Percentiles rank a stretch among this genome's conserved stretches.
phyloP scores from a whole-genome alignment of 495 filamentous ascomycete genomes.

The Aspergillus cavernicola region DNA sequence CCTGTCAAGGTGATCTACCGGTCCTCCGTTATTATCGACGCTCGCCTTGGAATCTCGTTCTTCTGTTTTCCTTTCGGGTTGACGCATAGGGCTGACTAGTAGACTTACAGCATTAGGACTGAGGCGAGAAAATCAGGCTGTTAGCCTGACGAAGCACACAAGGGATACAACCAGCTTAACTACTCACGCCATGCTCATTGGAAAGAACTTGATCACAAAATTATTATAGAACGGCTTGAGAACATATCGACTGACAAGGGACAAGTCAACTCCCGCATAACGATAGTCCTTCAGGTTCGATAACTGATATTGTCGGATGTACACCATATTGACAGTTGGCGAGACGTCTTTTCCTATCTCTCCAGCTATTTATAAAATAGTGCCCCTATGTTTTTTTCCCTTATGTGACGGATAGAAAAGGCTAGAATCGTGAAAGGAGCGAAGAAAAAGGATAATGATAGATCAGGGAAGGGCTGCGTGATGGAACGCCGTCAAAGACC shows the following conservation, averaged over 20 bases:
- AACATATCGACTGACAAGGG: conserved; percentile 81
- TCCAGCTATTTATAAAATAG: neutral
- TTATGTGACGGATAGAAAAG: neutral
- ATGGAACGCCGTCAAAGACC: neutral
- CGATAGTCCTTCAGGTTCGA: conserved; percentile 87
- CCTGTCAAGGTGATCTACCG: conserved; percentile 80
- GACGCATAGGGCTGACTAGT: conserved; percentile 2
- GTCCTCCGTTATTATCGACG: conserved; percentile 11
- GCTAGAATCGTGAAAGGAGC: neutral
- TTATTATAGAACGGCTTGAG: conserved; percentile 98
- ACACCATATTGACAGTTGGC: conserved; percentile 55
- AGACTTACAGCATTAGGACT: conserved; percentile 61
- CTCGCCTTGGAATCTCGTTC: neutral
- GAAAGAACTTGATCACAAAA: conserved; percentile 88
- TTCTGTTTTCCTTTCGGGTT: neutral
- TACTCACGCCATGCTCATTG: conserved; percentile 87
- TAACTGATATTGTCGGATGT: conserved; percentile 87
- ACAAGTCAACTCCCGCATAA: conserved; percentile 88
- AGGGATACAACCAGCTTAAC: conserved; percentile 17
- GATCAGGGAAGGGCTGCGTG: neutral
- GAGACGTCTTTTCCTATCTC: neutral
- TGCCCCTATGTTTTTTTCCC: neutral
- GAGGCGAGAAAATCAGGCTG: conserved; percentile 16
- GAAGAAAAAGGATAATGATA: neutral
- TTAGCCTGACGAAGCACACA: conserved; percentile 19